These are phyloP conservation scores for Globisporangium spinosum DNA, from an alignment of 352 stramenopile genomes.

Conservation along the genomic window DNA sequence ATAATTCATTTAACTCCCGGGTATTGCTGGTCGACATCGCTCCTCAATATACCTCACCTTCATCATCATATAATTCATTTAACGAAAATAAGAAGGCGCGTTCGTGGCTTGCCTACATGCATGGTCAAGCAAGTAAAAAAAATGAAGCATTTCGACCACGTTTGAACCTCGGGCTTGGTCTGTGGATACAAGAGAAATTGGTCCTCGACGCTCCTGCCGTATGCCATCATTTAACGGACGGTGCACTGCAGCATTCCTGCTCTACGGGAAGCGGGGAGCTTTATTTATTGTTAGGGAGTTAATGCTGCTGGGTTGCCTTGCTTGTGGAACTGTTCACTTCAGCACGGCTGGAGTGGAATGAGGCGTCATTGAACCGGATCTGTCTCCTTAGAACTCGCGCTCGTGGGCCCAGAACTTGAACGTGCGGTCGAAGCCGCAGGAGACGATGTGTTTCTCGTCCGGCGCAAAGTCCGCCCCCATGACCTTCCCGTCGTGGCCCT, in stretches of 20 bases:
- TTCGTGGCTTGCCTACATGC: neutral
- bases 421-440: constrained; percentile 88
- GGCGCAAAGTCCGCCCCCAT: constrained; percentile 91
- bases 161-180: neutral
- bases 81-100: neutral
- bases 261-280: no score
- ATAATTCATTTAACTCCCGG: neutral
- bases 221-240: neutral
- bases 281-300: no score
- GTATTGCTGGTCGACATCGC: no score
- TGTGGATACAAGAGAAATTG: no score
- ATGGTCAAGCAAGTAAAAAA: neutral
- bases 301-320: neutral
- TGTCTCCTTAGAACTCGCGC: constrained; percentile 69
- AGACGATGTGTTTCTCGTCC: constrained; percentile 88
- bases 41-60: no score
- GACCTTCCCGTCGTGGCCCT: constrained; percentile 94
- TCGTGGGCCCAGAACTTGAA: constrained; percentile 92
- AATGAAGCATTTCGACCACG: neutral
- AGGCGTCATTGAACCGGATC: neutral
- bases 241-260: neutral
- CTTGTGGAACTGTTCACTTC: neutral
- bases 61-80: neutral
- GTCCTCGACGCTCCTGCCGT: no score
- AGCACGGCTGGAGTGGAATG: neutral